These are phyloP conservation scores for Chimonanthus praecox DNA, from an alignment of 164 flowering plant genomes.

Conservation along the genomic window DNA sequence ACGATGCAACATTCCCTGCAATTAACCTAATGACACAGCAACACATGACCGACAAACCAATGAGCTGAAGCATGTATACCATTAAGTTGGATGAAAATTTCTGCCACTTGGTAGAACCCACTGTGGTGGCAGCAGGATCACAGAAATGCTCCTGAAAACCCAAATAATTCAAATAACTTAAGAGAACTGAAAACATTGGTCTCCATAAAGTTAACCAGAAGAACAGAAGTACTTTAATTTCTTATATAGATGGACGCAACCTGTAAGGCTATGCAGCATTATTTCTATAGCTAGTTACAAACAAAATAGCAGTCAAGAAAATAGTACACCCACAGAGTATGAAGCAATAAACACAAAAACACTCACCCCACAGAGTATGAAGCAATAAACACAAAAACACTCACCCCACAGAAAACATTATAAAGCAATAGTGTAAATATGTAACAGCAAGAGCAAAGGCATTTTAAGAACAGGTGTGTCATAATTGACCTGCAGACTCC, in stretches of 20 bases:
- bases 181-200: neutral
- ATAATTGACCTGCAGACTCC: slow-evolving; percentile 90
- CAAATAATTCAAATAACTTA: neutral
- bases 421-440: neutral
- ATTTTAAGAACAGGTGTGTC: neutral
- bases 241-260: neutral
- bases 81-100: slow-evolving; percentile 74
- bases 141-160: slow-evolving; percentile 76
- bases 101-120: slow-evolving; percentile 75
- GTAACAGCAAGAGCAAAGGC: neutral
- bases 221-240: neutral
- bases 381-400: neutral
- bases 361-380: neutral
- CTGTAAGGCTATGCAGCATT: neutral
- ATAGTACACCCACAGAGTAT: too few species aligned
- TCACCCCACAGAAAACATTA: neutral
- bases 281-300: neutral
- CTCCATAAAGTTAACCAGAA: neutral
- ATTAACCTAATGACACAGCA: neutral
- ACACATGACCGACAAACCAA: neutral
- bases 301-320: too few species aligned
- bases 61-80: slow-evolving; percentile 35
- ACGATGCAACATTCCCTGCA: neutral
- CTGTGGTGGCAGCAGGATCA: slow-evolving; percentile 62
- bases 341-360: neutral